A percentile compares a stretch with the other conserved stretches of the same genome.
Conservation (phyloP, 371 early-diverging fungal genomes). For the Apophysomyces elegans region DNA sequence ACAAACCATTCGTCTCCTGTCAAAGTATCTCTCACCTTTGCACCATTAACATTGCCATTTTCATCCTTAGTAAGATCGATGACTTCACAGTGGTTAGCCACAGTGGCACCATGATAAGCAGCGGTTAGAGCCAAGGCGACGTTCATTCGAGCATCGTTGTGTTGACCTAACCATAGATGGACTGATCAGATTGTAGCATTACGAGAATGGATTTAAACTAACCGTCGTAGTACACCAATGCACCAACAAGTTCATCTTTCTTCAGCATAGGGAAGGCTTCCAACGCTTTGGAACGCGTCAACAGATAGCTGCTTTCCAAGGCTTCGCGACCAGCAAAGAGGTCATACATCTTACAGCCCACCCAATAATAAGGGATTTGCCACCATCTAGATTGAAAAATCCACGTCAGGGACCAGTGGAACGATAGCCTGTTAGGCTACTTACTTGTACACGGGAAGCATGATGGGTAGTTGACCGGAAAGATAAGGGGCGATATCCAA, state of each 20-base stretch:
- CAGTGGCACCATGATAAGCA: slow-evolving; percentile 91
- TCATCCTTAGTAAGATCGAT: slow-evolving; percentile 79
- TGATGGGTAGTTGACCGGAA: slow-evolving; percentile 91
- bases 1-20: slow-evolving; percentile 91
- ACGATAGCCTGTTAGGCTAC: slow-evolving; percentile 17
- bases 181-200: not conserved
- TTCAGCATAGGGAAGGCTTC: slow-evolving; percentile 97
- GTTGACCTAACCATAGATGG: slow-evolving; percentile 68
- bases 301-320: slow-evolving; percentile 87
- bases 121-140: slow-evolving; percentile 96
- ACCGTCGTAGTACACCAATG: slow-evolving; percentile 98
- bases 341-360: slow-evolving; percentile 96
- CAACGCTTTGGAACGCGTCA: slow-evolving; percentile 85
- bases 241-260: slow-evolving; percentile 88
- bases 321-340: slow-evolving; percentile 90
- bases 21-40: slow-evolving; percentile 82
- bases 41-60: slow-evolving; percentile 75
- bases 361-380: slow-evolving; percentile 98
- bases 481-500: slow-evolving; percentile 97
- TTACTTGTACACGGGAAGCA: slow-evolving; percentile 93
- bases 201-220: slow-evolving; percentile 2
- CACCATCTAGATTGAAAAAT: slow-evolving; percentile 68
- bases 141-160: slow-evolving; percentile 98
- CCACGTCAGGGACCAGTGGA: not conserved
- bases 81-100: slow-evolving; percentile 97